These are phyloP conservation scores for Cronartium ribicola DNA, from an alignment of 1,284 basidiomycete species.

Conservation along the genomic window DNA sequence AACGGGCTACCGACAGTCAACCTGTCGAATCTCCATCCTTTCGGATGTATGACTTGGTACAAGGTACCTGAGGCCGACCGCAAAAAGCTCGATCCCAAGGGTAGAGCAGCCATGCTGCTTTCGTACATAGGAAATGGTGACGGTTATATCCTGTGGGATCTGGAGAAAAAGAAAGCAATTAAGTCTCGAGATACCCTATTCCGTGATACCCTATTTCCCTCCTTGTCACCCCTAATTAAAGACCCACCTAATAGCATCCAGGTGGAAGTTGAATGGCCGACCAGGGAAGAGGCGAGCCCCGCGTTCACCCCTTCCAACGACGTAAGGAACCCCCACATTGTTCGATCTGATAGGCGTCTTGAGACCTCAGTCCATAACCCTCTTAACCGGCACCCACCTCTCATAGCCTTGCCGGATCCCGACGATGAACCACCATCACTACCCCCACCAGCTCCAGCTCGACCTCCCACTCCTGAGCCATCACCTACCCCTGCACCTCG, in stretches of 20 bases:
- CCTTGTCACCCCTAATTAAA: background rate
- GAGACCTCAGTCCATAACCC: too few species aligned
- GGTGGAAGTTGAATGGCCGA: too few species aligned
- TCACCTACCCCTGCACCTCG: background rate
- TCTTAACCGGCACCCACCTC: too few species aligned
- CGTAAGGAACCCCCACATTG: too few species aligned
- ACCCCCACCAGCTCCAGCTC: too few species aligned
- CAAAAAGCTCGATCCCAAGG: slow-evolving; percentile 1
- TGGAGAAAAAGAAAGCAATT: background rate
- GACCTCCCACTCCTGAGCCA: background rate
- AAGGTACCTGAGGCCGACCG: slow-evolving; percentile 17
- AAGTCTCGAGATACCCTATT: slow-evolving; percentile 3
- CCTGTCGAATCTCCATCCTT: background rate
- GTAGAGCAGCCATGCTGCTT: background rate
- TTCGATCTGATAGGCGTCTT: too few species aligned
- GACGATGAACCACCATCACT: too few species aligned
- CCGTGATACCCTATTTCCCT: background rate
- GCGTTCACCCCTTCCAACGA: too few species aligned
- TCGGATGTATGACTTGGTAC: slow-evolving; percentile 5
- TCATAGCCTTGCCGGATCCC: too few species aligned
- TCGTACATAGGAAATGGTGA: slow-evolving; percentile 1
- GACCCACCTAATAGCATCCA: too few species aligned
- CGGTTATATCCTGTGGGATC: slow-evolving; percentile 7
- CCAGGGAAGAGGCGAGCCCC: too few species aligned
- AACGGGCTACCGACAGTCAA: background rate